Evolutionary conservation across 1,284 basidiomycete species (phyloP), one percentile per base, ranked within the genome.

Genomic region (Flammula alnicola): DNA sequence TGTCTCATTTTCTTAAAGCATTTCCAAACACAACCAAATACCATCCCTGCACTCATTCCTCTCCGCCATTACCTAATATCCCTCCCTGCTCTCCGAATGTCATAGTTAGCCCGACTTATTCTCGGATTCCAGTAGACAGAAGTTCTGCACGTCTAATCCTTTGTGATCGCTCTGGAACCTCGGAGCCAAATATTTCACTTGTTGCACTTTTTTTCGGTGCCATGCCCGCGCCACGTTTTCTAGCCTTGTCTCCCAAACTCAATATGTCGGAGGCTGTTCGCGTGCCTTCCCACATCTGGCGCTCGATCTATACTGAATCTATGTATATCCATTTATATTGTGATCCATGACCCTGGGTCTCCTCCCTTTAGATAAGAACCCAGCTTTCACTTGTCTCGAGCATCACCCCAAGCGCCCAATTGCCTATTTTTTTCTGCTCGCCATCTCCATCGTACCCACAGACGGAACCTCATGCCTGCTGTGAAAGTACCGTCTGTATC

Each of bases 181-280:
- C 37, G 20, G n/a, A 14, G 7, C 31, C 8, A 17, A 4, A 12
- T 47, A 30, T 39, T 19, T 22, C 32, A 20, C 17, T 42, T 40
- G 12, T 22, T 10, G 12, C 17, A 52, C 46, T 49, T 44, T 29
- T 26, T 9, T 33, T 9, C 48, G 43, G 51, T 31, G 41, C 51
- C 62, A 64, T 59, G 57, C 59, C 52, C 55, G 33, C 48, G 52
- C 58, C 63, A 65, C 63, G 64, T 61, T 62, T 56, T 46, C 43
- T 50, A 33, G 47, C 54, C 57, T 62, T 63, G 56, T 63, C 47
- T 54, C 54, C 54, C 56, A 51, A 50, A 54, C 48, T 46, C 62
- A 61, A 58, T 62, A 57, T 64, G 59, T 60, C 65, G 66, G 67
- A 66, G 68, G 69, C 69, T 70, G 68, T 69, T 62, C 63, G 54